Base-by-base conservation (phyloP, 371 early-diverging fungal species). In the Cladochytrium tenue region DNA sequence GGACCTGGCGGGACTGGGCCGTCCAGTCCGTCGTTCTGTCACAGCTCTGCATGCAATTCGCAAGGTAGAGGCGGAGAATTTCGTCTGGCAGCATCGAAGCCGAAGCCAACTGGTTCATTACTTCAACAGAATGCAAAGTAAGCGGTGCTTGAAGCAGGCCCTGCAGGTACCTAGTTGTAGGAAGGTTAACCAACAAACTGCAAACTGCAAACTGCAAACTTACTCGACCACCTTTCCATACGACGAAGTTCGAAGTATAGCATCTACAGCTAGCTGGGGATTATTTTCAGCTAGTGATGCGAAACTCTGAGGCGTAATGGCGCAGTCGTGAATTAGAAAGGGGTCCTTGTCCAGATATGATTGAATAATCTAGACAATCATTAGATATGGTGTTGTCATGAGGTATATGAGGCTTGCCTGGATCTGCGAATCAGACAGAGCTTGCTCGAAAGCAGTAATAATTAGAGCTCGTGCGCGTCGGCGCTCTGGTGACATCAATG, bases 41-140 rank as follows among this genome's bases (percentile, higher is more conserved):
- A 26, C 53, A 53, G 53, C 53, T 25, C 27, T 53, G 53, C 15
- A 53, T 53, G 53, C 53, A 53, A 26, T 25, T 25, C 7, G 53
- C 10, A 7, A 53, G 20, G 59, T 86, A 90, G 25, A 75, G 68
- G 52, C 86, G 88, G 56, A 90, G 50, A 61, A 89, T 88, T 1
- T 83, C 88, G 17, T 78, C 67, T 0, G 85, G 75, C 3, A 89
- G 69, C 20, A 67, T 56, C 0, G 73, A 68, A 15, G 78, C n/a
- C 34, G 77, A 77, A 1, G 84, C 67, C 26, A 89, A 61, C 27
- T 83, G 82, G 66, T 89, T 87, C 23, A 90, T 76, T 17, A 89
- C 84, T 66, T 90, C 91, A 28, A 90, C 63, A 1, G 89, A 87
- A 33, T 68, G 71, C 20, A 75, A 69, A 1, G 75, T 70, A 51